Base-by-base conservation (phyloP, 2,329 filamentous ascomycete species). In the Neoscytalidium dimidiatum region DNA sequence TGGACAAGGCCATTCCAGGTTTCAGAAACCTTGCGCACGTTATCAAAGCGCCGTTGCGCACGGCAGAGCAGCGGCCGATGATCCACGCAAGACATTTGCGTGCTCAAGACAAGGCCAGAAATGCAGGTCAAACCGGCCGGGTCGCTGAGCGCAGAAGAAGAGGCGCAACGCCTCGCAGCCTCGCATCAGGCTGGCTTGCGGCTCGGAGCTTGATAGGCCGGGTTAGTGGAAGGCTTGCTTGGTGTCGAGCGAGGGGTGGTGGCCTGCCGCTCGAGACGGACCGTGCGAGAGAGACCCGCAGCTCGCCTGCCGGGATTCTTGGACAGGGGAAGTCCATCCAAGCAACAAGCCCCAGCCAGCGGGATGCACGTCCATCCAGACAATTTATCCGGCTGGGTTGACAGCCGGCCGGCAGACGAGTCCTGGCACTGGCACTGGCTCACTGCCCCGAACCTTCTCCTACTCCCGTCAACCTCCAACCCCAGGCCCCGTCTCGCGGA, bases 241-340 rank as follows among this genome's bases (percentile, higher is more conserved):
- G 35, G 52, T 29, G 35, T 23, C 26, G 56, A 60, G 38, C 53
- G 53, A 58, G 53, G 53, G 41, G 53, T 38, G 35, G 41, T 60
- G 56, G 41, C 56, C 56, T 60, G 56, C 56, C 56, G 56, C 56
- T 31, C 28, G 41, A 60, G 56, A 46, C 41, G 23, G 56, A 33
- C 56, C 56, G 56, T 60, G 56, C 56, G 41, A 31, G 28, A 19
- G 56, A 46, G 56, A 35, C 56, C 56, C 56, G 56, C 56, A 60
- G 56, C 56, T 19, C 14, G 38, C 23, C 33, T 9, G 52, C 33
- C 29, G 52, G 52, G 52, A 35, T 43, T n/a, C 35, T 43, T 38
- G 53, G 46, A 38, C 46, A 41, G 56, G 56, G 56, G 46, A 60
- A 29, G 19, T 26, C 9, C 56, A 60, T 46, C 41, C 56, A 46